phyloP scores from a whole-genome alignment of 306 rosid genomes.

The Acacia acuminata region DNA sequence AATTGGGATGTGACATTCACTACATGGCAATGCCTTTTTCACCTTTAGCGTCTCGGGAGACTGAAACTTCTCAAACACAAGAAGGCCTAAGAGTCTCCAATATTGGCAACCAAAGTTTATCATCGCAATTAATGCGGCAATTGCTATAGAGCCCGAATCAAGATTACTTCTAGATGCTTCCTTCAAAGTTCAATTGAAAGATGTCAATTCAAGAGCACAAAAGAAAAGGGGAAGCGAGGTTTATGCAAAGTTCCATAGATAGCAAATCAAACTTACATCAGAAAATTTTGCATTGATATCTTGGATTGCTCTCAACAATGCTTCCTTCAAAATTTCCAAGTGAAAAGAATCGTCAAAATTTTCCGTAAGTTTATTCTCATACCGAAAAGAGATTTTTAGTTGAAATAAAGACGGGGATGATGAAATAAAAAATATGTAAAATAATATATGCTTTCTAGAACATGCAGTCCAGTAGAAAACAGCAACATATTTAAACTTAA shows the following conservation, averaged over 20 bases:
- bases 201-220: conserved; percentile 43
- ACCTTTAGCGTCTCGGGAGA: conserved; percentile 93
- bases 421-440: conserved; percentile 13
- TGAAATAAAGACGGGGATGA: conserved; percentile 19
- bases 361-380: conserved; percentile 56
- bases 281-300: conserved; percentile 86
- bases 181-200: conserved; percentile 57
- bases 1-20: too few species aligned
- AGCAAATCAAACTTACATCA: conserved; percentile 52
- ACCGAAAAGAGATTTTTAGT: conserved; percentile 49
- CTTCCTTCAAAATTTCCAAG: conserved; percentile 93
- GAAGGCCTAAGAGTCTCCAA: conserved; percentile 94
- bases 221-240: background rate
- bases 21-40: conserved; percentile 35
- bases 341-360: conserved; percentile 70
- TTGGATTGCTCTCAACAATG: conserved; percentile 79
- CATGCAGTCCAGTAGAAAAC: conserved; percentile 3
- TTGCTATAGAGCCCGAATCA: conserved; percentile 85
- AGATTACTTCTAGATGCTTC: conserved; percentile 72
- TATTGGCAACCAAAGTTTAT: conserved; percentile 87
- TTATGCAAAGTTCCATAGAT: conserved; percentile 3
- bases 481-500: background rate
- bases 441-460: background rate
- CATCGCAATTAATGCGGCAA: conserved; percentile 77
- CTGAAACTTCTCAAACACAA: conserved; percentile 78